A percentile compares a stretch with the other conserved stretches of the same genome.
These are phyloP conservation scores for Colletotrichum sp. DNA, from an alignment of 2,329 filamentous ascomycete genomes.

Conservation along the genomic window DNA sequence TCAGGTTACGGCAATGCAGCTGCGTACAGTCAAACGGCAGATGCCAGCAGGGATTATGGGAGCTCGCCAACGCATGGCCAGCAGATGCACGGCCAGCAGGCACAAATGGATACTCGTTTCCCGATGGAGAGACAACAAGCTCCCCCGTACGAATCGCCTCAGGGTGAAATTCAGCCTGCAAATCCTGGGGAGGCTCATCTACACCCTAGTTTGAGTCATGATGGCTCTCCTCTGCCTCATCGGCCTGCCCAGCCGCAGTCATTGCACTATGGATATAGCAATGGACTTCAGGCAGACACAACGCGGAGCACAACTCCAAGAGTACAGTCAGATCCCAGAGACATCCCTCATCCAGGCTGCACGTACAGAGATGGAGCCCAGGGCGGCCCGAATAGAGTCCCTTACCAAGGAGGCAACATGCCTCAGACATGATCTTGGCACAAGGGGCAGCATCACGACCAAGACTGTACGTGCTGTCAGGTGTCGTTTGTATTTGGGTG, in stretches of 20 bases:
- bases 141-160: neutral
- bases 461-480: neutral
- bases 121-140: neutral
- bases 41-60: neutral
- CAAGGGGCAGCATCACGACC: neutral
- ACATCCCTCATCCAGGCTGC: neutral
- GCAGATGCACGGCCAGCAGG: neutral
- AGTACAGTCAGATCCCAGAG: neutral
- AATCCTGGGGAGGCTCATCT: neutral
- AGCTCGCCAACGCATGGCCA: fast-evolving
- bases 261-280: neutral
- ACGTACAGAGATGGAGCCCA: neutral
- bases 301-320: neutral
- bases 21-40: fast-evolving
- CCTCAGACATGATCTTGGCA: neutral
- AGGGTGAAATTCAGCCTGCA: neutral
- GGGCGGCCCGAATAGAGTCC: neutral
- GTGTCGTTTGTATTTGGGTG: neutral
- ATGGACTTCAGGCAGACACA: neutral
- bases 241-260: neutral
- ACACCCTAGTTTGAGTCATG: neutral
- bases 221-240: neutral
- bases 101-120: neutral
- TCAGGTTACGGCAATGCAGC: neutral
- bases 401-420: neutral